Conservation (phyloP, 352 stramenopile species). For the Phytopythium mirpurense region DNA sequence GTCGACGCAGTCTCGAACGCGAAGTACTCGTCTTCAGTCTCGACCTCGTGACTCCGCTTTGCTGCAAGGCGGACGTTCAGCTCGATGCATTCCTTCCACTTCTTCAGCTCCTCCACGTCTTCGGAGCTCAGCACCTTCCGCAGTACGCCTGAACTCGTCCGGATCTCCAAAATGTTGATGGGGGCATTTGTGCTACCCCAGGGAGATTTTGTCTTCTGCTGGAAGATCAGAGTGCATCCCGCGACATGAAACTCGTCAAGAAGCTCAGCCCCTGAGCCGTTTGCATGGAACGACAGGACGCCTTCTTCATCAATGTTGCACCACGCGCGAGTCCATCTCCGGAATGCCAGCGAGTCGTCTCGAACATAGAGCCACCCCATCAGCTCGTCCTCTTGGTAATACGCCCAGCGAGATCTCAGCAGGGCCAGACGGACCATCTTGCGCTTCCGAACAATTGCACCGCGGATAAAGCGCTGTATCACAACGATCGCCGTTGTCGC, state of each 20-base stretch:
- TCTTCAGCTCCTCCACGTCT: slow-evolving; percentile 48
- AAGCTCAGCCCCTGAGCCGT: slow-evolving; percentile 57
- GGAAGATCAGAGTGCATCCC: slow-evolving; percentile 62
- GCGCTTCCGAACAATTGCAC: slow-evolving; percentile 57
- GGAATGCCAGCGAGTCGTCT: slow-evolving; percentile 82
- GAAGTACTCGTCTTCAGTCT: slow-evolving; percentile 24
- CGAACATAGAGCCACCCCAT: slow-evolving; percentile 83
- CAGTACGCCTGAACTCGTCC: slow-evolving; percentile 34
- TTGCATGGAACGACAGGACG: slow-evolving; percentile 63
- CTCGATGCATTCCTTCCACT: slow-evolving; percentile 72
- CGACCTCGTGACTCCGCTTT: slow-evolving; percentile 20
- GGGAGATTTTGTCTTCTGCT: slow-evolving; percentile 50
- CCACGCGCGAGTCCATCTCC: slow-evolving; percentile 77
- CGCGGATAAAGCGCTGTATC: slow-evolving; percentile 78
- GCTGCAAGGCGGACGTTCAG: slow-evolving; percentile 33
- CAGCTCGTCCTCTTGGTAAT: slow-evolving; percentile 51
- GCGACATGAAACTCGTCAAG: slow-evolving; percentile 62
- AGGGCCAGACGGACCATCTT: slow-evolving; percentile 59
- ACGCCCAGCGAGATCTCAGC: slow-evolving; percentile 47
- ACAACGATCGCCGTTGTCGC: slow-evolving; percentile 69
- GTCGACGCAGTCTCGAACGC: slow-evolving; percentile 15
- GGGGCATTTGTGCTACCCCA: slow-evolving; percentile 27
- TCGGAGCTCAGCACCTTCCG: slow-evolving; percentile 67
- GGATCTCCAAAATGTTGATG: slow-evolving; percentile 54
- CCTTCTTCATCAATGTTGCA: slow-evolving; percentile 72